Evolutionary conservation across 306 rosid genomes (phyloP).

Genomic region (Corylus avellana): DNA sequence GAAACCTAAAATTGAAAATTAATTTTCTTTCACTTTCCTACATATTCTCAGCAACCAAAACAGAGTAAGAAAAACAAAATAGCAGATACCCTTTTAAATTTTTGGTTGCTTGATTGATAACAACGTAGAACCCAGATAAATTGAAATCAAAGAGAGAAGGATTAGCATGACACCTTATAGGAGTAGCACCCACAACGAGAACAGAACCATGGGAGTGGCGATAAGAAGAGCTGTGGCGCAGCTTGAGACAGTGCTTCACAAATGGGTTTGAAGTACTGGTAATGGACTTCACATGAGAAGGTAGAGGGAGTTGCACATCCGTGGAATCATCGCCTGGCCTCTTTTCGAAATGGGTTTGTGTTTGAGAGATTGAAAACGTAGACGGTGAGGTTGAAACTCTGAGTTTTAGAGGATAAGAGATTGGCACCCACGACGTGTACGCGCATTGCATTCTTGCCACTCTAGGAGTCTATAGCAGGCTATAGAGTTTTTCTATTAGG

Average conservation of each 20-base stretch:
- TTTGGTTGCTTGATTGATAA: neutral
- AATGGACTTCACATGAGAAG: slow-evolving; percentile 52
- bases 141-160: neutral
- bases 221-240: slow-evolving; percentile 77
- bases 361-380: slow-evolving; percentile 27
- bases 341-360: slow-evolving; percentile 12
- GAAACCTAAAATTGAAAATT: neutral
- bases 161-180: slow-evolving; percentile 60
- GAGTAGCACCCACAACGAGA: slow-evolving; percentile 78
- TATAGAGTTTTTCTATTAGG: neutral
- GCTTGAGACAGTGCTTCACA: slow-evolving; percentile 86
- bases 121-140: slow-evolving; percentile 3
- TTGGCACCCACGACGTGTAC: slow-evolving; percentile 30
- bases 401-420: slow-evolving; percentile 33
- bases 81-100: neutral
- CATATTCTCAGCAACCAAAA: slow-evolving; percentile 6
- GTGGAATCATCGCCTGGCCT: neutral
- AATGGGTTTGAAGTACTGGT: slow-evolving; percentile 82
- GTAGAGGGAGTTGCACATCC: slow-evolving; percentile 30
- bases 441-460: slow-evolving; percentile 51
- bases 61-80: slow-evolving; percentile 2
- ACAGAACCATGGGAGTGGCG: slow-evolving; percentile 73
- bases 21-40: neutral
- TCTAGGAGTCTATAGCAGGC: too few species aligned
- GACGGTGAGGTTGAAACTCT: slow-evolving; percentile 28